These are phyloP conservation scores for Tolypocladium ophioglossoides DNA, from an alignment of 2,329 filamentous ascomycete genomes.

Conservation along the genomic window DNA sequence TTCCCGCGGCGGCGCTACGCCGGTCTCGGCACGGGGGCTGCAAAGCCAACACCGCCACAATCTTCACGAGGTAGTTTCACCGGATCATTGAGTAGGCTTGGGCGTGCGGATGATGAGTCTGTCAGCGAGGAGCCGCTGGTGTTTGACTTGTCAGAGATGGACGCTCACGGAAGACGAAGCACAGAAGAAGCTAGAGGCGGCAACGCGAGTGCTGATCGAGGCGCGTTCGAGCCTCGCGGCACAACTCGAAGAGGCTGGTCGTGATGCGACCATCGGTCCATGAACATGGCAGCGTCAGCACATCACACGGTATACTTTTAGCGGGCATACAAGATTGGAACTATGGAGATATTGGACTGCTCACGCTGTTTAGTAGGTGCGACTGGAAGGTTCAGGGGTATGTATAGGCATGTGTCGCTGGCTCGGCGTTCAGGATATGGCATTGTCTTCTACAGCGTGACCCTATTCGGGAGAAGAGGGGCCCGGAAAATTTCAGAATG, in stretches of 20 bases:
- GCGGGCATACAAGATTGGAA: background rate
- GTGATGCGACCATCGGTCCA: background rate
- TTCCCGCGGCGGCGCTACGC: conserved; percentile 36
- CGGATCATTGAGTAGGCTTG: conserved; percentile 26
- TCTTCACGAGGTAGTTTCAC: conserved; percentile 35
- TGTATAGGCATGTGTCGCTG: background rate
- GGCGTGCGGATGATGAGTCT: conserved; percentile 35
- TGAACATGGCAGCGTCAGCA: background rate
- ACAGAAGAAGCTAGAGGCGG: conserved; percentile 41
- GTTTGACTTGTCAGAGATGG: conserved; percentile 65
- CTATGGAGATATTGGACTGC: background rate
- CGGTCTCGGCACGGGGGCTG: conserved; percentile 23
- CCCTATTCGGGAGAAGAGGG: background rate
- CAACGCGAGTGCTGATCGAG: conserved; percentile 28
- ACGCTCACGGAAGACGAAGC: conserved; percentile 45
- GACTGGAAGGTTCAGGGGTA: background rate
- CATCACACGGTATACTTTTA: background rate
- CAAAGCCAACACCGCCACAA: conserved; percentile 30
- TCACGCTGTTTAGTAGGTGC: background rate
- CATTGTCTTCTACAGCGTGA: background rate
- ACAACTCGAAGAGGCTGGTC: conserved; percentile 27
- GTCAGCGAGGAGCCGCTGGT: conserved; percentile 59
- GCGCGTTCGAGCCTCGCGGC: conserved; percentile 27
- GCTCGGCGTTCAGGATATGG: background rate
- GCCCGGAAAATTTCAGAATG: background rate